Evolutionary conservation across 78 protist species (phyloP).

Genomic region (Neovahlkampfia damariscottae): DNA sequence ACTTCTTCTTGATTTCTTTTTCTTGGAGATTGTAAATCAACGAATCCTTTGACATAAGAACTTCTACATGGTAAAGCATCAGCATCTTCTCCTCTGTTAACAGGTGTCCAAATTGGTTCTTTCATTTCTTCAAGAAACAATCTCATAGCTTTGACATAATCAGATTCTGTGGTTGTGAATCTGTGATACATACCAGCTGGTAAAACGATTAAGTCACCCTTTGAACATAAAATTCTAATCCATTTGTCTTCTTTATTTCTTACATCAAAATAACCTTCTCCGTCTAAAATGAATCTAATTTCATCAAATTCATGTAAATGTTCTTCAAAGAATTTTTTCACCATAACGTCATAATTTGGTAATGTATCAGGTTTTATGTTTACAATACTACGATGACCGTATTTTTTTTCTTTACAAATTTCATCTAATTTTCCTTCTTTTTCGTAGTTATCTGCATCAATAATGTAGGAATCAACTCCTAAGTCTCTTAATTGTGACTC

Average conservation of each 20-base stretch:
- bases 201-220: conserved; percentile 61
- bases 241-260: conserved; percentile 57
- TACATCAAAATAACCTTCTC: conserved; percentile 78
- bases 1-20: too few species aligned
- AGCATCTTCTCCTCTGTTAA: conserved; percentile 27
- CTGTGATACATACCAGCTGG: conserved; percentile 82
- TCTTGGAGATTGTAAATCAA: too few species aligned
- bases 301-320: conserved; percentile 84
- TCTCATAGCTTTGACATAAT: conserved; percentile 42
- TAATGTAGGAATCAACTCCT: background rate
- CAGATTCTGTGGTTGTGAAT: conserved; percentile 47
- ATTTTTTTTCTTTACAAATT: conserved; percentile 38
- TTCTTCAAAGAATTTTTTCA: conserved; percentile 64
- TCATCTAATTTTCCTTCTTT: conserved; percentile 20
- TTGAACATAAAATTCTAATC: conserved; percentile 52
- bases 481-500: background rate
- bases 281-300: conserved; percentile 68
- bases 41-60: background rate
- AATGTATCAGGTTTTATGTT: conserved; percentile 20
- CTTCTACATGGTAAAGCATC: background rate
- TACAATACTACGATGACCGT: conserved; percentile 52
- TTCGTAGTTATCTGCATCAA: conserved; percentile 8
- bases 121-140: conserved; percentile 27
- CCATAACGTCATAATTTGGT: conserved; percentile 44
- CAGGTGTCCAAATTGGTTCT: conserved; percentile 46